Percentiles rank a stretch among this genome's conserved stretches.
These are phyloP conservation scores for Coniferiporia weirii DNA, from an alignment of 1,284 basidiomycete genomes.

Conservation along the genomic window DNA sequence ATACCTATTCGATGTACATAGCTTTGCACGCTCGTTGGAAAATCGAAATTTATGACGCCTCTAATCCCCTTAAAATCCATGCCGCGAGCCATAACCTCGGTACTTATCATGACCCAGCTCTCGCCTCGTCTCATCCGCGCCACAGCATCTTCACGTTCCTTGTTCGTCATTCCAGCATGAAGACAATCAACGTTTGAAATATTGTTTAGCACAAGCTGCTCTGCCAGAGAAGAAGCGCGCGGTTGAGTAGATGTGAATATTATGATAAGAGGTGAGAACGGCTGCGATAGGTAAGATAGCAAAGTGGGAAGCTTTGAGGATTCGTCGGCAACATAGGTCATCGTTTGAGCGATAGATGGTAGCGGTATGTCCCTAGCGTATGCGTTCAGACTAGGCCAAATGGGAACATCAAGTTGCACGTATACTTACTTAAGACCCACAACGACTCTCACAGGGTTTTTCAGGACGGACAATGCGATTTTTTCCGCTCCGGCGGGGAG, in stretches of 20 bases:
- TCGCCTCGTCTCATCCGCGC: constrained; percentile 81
- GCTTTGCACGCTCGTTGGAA: constrained; percentile 89
- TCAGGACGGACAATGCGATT: constrained; percentile 80
- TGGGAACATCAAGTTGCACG: constrained; percentile 4
- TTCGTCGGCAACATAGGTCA: constrained; percentile 91
- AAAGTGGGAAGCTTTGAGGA: constrained; percentile 88
- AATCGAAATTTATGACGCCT: constrained; percentile 96
- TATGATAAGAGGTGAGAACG: constrained; percentile 89
- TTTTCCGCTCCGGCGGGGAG: constrained; percentile 87
- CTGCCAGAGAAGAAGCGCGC: constrained; percentile 84
- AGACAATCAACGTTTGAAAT: constrained; percentile 88
- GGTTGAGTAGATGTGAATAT: constrained; percentile 93
- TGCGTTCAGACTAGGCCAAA: constrained; percentile 3
- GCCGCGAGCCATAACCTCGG: constrained; percentile 93
- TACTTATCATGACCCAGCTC: constrained; percentile 90
- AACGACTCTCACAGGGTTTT: constrained; percentile 81
- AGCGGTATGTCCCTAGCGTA: constrained; percentile 77
- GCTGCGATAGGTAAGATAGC: constrained; percentile 71
- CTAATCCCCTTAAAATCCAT: constrained; percentile 97
- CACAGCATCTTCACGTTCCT: constrained; percentile 84
- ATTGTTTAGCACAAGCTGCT: constrained; percentile 80
- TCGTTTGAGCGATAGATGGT: constrained; percentile 78
- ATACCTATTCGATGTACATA: constrained; percentile 93
- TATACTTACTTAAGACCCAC: constrained; percentile 84
- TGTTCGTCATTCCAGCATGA: constrained; percentile 84